These are phyloP conservation scores for Boletellus deceptivus DNA, from an alignment of 1,284 basidiomycete species.

Conservation along the genomic window DNA sequence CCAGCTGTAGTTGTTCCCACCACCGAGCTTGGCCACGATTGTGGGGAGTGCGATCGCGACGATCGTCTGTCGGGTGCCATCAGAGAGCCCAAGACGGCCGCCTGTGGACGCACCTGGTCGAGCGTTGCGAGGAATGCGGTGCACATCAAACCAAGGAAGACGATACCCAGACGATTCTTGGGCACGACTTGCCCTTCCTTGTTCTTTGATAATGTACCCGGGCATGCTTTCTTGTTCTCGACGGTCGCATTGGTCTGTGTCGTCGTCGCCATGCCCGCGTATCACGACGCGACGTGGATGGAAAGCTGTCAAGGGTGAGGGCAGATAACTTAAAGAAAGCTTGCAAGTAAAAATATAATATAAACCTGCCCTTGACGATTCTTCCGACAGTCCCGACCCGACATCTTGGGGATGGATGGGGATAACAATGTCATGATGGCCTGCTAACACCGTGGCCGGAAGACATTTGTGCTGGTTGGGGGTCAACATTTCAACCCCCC, in stretches of 20 bases:
- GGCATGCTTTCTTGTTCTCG: conserved; percentile 32
- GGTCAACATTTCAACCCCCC: too few relatives aligned
- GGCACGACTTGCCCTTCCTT: conserved; percentile 56
- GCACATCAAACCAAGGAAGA: conserved; percentile 55
- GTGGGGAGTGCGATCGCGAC: conserved; percentile 81
- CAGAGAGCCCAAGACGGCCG: neutral
- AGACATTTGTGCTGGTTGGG: too few relatives aligned
- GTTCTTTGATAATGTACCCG: conserved; percentile 54
- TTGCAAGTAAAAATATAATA: too few relatives aligned
- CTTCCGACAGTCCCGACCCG: too few relatives aligned
- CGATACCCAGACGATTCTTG: conserved; percentile 52
- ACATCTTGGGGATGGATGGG: too few relatives aligned
- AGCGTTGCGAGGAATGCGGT: conserved; percentile 57
- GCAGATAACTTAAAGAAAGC: too few relatives aligned
- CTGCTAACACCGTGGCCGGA: too few relatives aligned
- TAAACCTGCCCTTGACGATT: too few relatives aligned
- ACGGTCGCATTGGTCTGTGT: neutral
- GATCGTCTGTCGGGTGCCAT: conserved; percentile 51
- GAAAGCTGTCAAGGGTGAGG: too few relatives aligned
- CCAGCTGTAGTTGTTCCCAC: conserved; percentile 71
- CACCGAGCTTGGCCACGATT: conserved; percentile 67
- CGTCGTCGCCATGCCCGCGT: neutral
- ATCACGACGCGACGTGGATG: too few relatives aligned
- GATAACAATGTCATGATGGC: too few relatives aligned
- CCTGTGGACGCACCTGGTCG: conserved; percentile 46